Evolutionary conservation across 257 asterid genomes (phyloP).

Genomic region (Penstemon eatonii): DNA sequence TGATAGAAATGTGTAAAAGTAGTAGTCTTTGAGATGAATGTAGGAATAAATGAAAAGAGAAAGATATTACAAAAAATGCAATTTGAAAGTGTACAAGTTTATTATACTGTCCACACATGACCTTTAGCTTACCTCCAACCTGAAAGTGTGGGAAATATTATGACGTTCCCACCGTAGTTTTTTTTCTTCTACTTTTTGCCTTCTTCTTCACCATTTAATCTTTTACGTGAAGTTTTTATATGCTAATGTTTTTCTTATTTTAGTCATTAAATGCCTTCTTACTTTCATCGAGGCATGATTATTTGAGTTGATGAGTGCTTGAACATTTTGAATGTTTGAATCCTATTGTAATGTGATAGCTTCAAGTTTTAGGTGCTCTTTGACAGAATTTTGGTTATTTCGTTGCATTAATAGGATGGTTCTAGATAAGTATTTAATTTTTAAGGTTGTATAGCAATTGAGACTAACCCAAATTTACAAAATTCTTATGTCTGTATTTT

Average conservation of each 20-base stretch:
- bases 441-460: background rate
- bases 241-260: background rate
- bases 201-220: conserved; percentile 1
- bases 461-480: background rate
- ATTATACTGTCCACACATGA: too few species aligned
- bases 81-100: too few species aligned
- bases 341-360: background rate
- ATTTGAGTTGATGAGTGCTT: background rate
- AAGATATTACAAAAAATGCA: too few species aligned
- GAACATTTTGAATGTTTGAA: background rate
- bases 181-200: background rate
- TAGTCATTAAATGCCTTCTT: background rate
- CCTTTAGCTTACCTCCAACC: too few species aligned
- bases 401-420: too few species aligned
- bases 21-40: too few species aligned
- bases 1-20: too few species aligned
- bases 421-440: too few species aligned
- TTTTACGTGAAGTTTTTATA: background rate
- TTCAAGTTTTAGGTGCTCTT: too few species aligned
- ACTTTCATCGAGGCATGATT: background rate
- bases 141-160: too few species aligned
- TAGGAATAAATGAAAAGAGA: too few species aligned
- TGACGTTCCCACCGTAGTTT: background rate
- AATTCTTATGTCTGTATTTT: background rate
- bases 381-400: too few species aligned